Base-by-base conservation (phyloP, 2,329 filamentous ascomycete species). In the Elsinoe batatas region DNA sequence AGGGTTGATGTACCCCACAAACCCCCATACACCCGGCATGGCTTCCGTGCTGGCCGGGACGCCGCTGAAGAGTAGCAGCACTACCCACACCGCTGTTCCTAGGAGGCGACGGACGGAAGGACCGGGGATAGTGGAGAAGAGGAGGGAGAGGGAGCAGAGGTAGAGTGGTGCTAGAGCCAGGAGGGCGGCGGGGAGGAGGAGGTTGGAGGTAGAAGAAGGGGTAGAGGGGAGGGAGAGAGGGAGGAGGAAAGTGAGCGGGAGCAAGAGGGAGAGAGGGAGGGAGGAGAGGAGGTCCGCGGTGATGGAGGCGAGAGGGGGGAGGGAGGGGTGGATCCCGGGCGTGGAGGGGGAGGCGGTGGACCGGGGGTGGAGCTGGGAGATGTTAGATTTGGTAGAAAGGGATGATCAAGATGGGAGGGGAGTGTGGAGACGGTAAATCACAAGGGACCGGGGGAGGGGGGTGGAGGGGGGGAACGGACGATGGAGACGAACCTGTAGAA, bases 1-100 rank as follows among this genome's bases (percentile, higher is more conserved):
- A 91, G 97, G 64, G 69, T 95, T n/a, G 83, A 81, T 59, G 83
- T 85, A 0, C 86, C 97, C 1, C 79, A 77, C 61, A 93, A 90
- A 71, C 93, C 91, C 32, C 78, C 90, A 58, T 88, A 95, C 60
- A 4, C 78, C 26, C 3, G 32, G 91, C 11, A 88, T 95, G 64
- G 83, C 82, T 59, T 90, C 75, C 26, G 74, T 74, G 76, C 59
- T 55, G 60, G 64, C 53, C 60, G 64, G 53, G 64, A 67, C 38
- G 38, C 65, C 57, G 44, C 54, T 58, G 56, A 53, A 51, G 44
- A 56, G 62, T 55, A 60, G 54, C 54, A 67, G 63, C 7, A 61
- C 75, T 3, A 73, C 72, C 32, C 76, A 76, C 62, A 20, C 6
- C 8, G 17, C 18, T 11, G n/a, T 15, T 12, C 1, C 5, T 11